Evolutionary conservation across 768 basidiomycete genomes (phyloP), one percentile per base, ranked within the genome.

Genomic region (Russula emetica): DNA sequence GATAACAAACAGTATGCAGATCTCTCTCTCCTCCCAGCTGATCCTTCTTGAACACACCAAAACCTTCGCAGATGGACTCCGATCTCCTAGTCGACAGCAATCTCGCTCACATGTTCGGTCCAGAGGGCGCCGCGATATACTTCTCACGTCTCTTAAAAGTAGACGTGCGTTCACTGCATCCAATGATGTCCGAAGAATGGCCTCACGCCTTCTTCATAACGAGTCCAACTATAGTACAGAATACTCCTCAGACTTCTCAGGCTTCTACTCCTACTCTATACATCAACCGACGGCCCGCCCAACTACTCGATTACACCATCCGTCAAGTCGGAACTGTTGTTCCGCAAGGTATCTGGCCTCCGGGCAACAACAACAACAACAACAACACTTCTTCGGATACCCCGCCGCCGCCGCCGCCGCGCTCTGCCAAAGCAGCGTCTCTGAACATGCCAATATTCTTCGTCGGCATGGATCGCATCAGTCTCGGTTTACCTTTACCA

Each of bases 381-480:
- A 28, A 28, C 4, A 4, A 28, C 28, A 28, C 28, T 28, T 28
- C n/a, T n/a, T n/a, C n/a, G n/a, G n/a, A n/a, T n/a, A n/a, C n/a
- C n/a, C n/a, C n/a, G n/a, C n/a, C n/a, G n/a, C n/a, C n/a, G n/a
- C n/a, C n/a, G 28, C 28, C 28, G 28, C 28, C 28, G 8, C 63
- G 63, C 10, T 28, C 49, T 0, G 14, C 22, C 22, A 36, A 55
- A 4, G 5, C 5, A 9, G 53, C 20, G 30, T 30, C 42, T 4
- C 10, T 64, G 26, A 60, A 64, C 10, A 49, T 64, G 58, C 63
- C 63, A 0, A 55, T 64, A 1, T 64, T 60, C 36, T 60, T 64
- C 28, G 34, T 54, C 22, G 51, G 38, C 24, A 38, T 16, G 3
- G 45, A 64, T n/a, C 36, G 36, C 2, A 11, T n/a, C 13, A 24